Conservation (phyloP, 228 moss, liverwort and hornwort species). For the Sphagnum fallax region DNA sequence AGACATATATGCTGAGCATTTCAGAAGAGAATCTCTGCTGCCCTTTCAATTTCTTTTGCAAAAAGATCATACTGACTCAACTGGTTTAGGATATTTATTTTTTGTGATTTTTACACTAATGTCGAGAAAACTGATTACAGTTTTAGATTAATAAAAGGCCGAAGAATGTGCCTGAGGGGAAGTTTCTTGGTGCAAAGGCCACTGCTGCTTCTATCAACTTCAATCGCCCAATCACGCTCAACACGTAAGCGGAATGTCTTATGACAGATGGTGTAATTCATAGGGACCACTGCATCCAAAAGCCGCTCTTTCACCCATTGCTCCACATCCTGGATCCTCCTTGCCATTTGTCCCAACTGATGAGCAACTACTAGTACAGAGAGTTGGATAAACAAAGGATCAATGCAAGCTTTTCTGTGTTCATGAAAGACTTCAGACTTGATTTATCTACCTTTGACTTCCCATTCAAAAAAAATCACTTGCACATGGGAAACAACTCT, state of each 20-base stretch:
- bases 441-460: too few species aligned
- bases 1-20: too few species aligned
- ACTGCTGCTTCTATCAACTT: not conserved
- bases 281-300: conserved; percentile 31
- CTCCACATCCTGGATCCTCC: conserved; percentile 18
- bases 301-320: conserved; percentile 32
- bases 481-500: too few species aligned
- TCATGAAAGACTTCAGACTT: too few species aligned
- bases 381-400: too few species aligned
- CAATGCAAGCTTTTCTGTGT: too few species aligned
- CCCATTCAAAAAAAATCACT: too few species aligned
- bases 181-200: not conserved
- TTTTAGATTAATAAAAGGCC: not conserved
- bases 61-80: not conserved
- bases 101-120: too few species aligned
- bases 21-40: not conserved
- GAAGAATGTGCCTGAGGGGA: not conserved
- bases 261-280: conserved; percentile 32
- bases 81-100: too few species aligned
- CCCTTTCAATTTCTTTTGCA: not conserved
- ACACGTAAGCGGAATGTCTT: conserved; percentile 22
- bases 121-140: too few species aligned
- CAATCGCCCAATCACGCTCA: conserved; percentile 17
- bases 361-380: too few species aligned
- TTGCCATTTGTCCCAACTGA: not conserved